These are phyloP conservation scores for Monilinia aucupariae DNA, from an alignment of 2,329 filamentous ascomycete species.

Conservation along the genomic window DNA sequence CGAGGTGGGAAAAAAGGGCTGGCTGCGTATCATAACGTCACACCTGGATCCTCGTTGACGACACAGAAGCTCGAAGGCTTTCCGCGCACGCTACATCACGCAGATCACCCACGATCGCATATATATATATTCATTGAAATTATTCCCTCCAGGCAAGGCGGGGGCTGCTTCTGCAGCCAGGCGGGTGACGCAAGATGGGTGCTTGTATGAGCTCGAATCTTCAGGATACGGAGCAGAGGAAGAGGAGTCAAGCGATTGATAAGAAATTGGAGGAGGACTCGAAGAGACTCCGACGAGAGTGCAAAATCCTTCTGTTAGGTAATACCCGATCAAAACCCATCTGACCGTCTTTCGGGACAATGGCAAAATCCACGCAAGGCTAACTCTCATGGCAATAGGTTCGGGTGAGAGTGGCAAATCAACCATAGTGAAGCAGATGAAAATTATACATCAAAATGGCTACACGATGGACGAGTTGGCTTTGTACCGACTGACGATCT, in stretches of 20 bases:
- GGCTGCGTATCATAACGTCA: conserved; percentile 9
- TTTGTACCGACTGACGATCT: conserved; percentile 92
- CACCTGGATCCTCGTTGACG: background rate
- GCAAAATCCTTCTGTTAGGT: conserved; percentile 97
- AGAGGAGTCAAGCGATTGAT: conserved; percentile 94
- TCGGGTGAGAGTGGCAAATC: conserved; percentile 99
- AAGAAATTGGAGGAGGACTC: conserved; percentile 91
- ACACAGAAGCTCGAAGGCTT: background rate
- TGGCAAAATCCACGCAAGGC: conserved; percentile 13
- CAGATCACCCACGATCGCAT: background rate
- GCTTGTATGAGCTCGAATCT: conserved; percentile 80
- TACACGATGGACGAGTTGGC: conserved; percentile 91
- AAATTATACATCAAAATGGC: conserved; percentile 98
- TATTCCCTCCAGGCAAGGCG: conserved; percentile 19
- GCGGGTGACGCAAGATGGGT: conserved; percentile 61
- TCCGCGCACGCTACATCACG: background rate
- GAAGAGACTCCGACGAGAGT: conserved; percentile 86
- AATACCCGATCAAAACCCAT: conserved; percentile 39
- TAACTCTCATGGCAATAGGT: conserved; percentile 48
- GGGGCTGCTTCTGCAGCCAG: conserved; percentile 32
- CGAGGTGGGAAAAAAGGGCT: conserved; percentile 7
- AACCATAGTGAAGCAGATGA: conserved; percentile 99
- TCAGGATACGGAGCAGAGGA: conserved; percentile 87
- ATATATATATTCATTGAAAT: conserved; percentile 8
- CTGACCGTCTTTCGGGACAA: conserved; percentile 5